A percentile compares a stretch with the other conserved stretches of the same genome.
Conservation (phyloP, 2,329 filamentous ascomycete species). For the Aaosphaeria arxii region DNA sequence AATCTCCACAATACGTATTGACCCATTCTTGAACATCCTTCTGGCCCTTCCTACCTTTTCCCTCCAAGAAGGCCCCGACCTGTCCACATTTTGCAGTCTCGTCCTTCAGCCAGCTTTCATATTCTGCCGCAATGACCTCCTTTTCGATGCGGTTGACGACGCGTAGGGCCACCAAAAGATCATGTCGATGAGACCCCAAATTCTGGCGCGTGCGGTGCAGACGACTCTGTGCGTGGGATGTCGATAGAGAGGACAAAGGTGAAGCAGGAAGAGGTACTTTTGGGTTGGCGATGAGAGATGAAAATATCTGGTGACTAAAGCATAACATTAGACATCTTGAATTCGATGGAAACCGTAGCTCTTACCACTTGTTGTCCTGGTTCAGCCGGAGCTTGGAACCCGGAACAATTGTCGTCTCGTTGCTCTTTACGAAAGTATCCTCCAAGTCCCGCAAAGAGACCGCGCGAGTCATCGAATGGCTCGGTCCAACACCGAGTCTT, state of each 20-base stretch:
- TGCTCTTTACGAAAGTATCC: constrained; percentile 50
- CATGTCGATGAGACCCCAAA: constrained; percentile 81
- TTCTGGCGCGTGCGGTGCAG: constrained; percentile 78
- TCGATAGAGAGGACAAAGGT: constrained; percentile 16
- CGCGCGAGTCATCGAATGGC: constrained; percentile 77
- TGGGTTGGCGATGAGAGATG: constrained; percentile 29
- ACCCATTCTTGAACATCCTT: constrained; percentile 55
- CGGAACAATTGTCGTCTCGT: constrained; percentile 25
- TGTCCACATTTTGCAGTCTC: constrained; percentile 75
- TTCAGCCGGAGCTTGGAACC: background rate
- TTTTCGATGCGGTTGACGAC: constrained; percentile 86
- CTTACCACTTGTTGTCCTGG: constrained; percentile 28
- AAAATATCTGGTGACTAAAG: constrained; percentile 35
- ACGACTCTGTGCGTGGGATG: constrained; percentile 43
- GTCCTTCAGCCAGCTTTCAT: constrained; percentile 85
- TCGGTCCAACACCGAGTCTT: constrained; percentile 74
- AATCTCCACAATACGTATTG: constrained; percentile 62
- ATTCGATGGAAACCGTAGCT: constrained; percentile 5
- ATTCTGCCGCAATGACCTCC: constrained; percentile 82
- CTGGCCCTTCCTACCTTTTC: constrained; percentile 26
- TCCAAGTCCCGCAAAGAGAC: constrained; percentile 82
- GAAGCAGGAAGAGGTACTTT: constrained; percentile 7
- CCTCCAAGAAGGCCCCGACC: constrained; percentile 47
- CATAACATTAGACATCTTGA: background rate
- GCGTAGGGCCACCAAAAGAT: constrained; percentile 84